Percentiles rank a stretch among this genome's conserved stretches.
Conservation (phyloP, 1,284 basidiomycete species). For the Sporisorium iseilematis-ciliati region DNA sequence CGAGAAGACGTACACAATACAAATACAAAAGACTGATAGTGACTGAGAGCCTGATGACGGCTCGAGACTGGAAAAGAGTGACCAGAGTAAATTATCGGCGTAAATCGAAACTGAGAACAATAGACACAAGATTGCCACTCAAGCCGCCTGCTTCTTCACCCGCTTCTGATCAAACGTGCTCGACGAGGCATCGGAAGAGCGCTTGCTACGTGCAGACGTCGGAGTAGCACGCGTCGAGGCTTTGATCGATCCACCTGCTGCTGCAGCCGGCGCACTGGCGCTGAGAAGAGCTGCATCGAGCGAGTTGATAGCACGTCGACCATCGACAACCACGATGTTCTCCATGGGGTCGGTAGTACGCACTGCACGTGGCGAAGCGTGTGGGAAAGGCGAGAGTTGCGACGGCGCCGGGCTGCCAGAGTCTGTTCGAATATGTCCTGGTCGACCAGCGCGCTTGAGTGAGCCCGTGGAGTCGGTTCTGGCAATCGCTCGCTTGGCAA, state of each 20-base stretch:
- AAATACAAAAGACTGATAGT: constrained; percentile 26
- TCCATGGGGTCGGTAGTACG: constrained; percentile 44
- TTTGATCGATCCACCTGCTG: constrained; percentile 14
- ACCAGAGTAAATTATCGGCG: neutral
- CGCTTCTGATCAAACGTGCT: constrained; percentile 43
- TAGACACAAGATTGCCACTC: neutral
- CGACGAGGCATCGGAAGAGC: constrained; percentile 29
- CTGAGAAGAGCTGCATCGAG: constrained; percentile 60
- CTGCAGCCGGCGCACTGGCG: constrained; percentile 55
- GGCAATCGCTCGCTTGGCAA: constrained; percentile 58
- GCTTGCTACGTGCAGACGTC: constrained; percentile 36
- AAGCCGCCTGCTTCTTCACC: constrained; percentile 51
- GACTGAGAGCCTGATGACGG: constrained; percentile 3
- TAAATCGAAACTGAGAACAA: no score
- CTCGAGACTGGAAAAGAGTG: neutral
- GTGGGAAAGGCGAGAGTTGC: constrained; percentile 65
- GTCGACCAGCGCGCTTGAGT: constrained; percentile 32
- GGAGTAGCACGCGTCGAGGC: neutral
- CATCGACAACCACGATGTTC: constrained; percentile 37
- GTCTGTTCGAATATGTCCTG: constrained; percentile 36
- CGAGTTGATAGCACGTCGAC: constrained; percentile 36
- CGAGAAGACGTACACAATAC: constrained; percentile 10
- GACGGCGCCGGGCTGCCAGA: constrained; percentile 65
- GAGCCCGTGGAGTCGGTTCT: constrained; percentile 49
- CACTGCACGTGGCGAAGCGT: constrained; percentile 51